A percentile compares a stretch with the other conserved stretches of the same genome.
Conservation (phyloP, 441 rosid species). For the Croton setiger region DNA sequence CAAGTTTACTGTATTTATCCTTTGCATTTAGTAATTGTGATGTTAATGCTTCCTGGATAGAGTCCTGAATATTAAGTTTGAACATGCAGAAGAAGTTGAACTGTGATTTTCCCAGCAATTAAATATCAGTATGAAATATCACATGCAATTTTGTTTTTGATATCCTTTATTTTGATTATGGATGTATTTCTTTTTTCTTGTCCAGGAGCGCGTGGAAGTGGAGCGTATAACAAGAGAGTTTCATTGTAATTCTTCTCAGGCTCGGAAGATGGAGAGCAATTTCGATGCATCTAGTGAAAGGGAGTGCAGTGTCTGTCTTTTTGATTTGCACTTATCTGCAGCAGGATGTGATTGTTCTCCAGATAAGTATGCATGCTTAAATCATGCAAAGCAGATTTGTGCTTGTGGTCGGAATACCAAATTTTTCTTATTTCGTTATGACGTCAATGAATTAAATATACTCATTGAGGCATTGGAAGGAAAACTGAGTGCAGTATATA, state of each 20-base stretch:
- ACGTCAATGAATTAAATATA: conserved; percentile 71
- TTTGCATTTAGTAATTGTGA: neutral
- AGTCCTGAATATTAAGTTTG: conserved; percentile 7
- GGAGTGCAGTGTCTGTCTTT: conserved; percentile 85
- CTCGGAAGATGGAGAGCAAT: conserved; percentile 82
- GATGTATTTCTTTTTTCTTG: conserved; percentile 10
- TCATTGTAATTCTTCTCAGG: conserved; percentile 55
- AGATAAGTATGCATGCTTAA: conserved; percentile 88
- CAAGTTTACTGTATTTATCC: neutral
- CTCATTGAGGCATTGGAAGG: conserved; percentile 98
- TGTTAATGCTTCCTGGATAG: neutral
- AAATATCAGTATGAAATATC: neutral
- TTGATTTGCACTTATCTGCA: conserved; percentile 98
- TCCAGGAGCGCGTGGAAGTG: conserved; percentile 75
- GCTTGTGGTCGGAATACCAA: conserved; percentile 66
- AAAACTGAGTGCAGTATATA: conserved; percentile 85
- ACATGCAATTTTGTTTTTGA: neutral
- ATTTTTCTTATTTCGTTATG: conserved; percentile 85
- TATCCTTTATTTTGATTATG: conserved; percentile 13
- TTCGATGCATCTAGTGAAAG: conserved; percentile 92
- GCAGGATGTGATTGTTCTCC: conserved; percentile 94
- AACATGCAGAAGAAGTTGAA: conserved; percentile 12
- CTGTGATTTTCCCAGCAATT: conserved; percentile 6
- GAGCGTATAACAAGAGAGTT: conserved; percentile 72
- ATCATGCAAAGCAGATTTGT: conserved; percentile 87